Evolutionary conservation across 305 asterid species (phyloP), one percentile per base, ranked within the genome.

Genomic region (Fraxinus paxiana): DNA sequence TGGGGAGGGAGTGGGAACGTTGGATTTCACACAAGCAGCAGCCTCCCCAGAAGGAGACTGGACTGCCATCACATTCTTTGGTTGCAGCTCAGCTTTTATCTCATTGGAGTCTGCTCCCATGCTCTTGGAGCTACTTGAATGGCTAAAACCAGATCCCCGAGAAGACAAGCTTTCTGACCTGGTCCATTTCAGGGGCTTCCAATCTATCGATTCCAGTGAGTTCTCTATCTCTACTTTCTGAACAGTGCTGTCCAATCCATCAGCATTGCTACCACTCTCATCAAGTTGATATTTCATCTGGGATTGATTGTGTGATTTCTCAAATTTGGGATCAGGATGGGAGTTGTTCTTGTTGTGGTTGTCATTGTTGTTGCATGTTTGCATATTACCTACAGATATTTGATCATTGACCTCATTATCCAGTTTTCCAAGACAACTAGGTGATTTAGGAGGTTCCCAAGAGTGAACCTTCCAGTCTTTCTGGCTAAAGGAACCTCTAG

Each of bases 141-240:
- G 90, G 87, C 95, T 93, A 78, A 93, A 90, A 82, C 92, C 89
- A 77, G 97, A 89, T 30, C 97, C 94, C 86, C 98, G 88, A 7
- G 95, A 92, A 28, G 98, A 89, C 87, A 92, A 84, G 83, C 97
- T 94, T 73, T 91, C 97, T 59, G 98, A 90, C 63, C 97, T 91
- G 56, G 88, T 82, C 98, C 99, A 91, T 83, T 92, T 96, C 81
- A 89, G 82, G 82, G 92, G 90, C 82, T 90, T 94, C 97, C 97
- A 92, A 87, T 92, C 96, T n/a, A 82, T 76, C 13, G 94, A 89
- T 59, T 86, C 93, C 78, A 86, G 73, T 7, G 86, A 88, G 18
- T 85, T 90, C 87, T 89, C 97, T 80, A 87, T 90, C 80, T 92
- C 99, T 5, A 84, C 38, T 86, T 88, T 90, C 87, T 86, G 92